Percentiles rank a stretch among this genome's conserved stretches.
Evolutionary conservation across 2,329 filamentous ascomycete genomes (phyloP).

Genomic region (Pestalotiopsis sp.): DNA sequence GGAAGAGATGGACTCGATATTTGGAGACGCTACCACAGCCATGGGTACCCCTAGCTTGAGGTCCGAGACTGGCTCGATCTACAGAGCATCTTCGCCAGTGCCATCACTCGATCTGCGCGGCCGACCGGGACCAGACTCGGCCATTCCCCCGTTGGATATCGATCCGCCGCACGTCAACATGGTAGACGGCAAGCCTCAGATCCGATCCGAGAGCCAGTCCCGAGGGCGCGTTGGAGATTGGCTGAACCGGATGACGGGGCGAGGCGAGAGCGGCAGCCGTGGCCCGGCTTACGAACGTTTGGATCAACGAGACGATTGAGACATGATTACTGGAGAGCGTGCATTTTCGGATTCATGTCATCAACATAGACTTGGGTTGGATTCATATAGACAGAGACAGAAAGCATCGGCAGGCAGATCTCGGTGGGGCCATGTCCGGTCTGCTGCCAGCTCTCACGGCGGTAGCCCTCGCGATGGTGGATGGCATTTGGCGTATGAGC

Average conservation of each 20-base stretch:
- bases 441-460: not conserved
- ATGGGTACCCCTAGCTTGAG: slow-evolving; percentile 77
- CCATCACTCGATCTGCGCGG: slow-evolving; percentile 74
- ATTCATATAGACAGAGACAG: slow-evolving; percentile 7
- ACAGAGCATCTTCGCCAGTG: slow-evolving; percentile 77
- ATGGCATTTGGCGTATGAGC: too few species aligned
- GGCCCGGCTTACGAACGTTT: slow-evolving; percentile 40
- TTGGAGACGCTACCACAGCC: slow-evolving; percentile 87
- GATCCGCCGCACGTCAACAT: slow-evolving; percentile 70
- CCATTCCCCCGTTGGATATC: slow-evolving; percentile 81
- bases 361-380: slow-evolving; percentile 19
- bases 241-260: slow-evolving; percentile 44
- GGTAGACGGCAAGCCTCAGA: slow-evolving; percentile 45
- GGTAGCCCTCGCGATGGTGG: too few species aligned
- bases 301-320: slow-evolving; percentile 42
- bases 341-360: slow-evolving; percentile 16
- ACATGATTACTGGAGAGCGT: not conserved
- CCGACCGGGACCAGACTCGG: slow-evolving; percentile 60
- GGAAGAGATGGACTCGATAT: slow-evolving; percentile 94
- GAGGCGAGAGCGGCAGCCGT: slow-evolving; percentile 34
- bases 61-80: slow-evolving; percentile 77
- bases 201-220: slow-evolving; percentile 34
- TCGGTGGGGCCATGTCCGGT: not conserved
- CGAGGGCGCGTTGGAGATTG: slow-evolving; percentile 50
- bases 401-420: slow-evolving; percentile 5